A percentile compares a stretch with the other conserved stretches of the same genome.
Evolutionary conservation across 768 basidiomycete genomes (phyloP).

Genomic region (Tricholoma bakamatsutake): DNA sequence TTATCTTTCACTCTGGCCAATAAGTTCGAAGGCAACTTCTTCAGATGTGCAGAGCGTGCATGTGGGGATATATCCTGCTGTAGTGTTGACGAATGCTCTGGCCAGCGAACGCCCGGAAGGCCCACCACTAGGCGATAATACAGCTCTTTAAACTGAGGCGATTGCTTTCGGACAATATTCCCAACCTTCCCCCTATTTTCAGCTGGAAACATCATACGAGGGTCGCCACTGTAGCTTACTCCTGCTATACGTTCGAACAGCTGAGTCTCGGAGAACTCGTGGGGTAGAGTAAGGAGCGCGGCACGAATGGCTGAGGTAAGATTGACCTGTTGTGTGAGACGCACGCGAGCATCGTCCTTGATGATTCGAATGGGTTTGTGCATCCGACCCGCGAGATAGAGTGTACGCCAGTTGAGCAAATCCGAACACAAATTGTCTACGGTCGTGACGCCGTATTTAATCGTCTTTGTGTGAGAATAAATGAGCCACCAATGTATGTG

Average conservation of each 20-base stretch:
- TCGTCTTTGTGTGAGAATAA: constrained; percentile 44
- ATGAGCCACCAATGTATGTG: background rate
- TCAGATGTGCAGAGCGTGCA: constrained; percentile 67
- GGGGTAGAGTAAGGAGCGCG: constrained; percentile 83
- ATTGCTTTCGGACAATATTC: constrained; percentile 86
- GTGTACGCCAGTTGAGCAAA: constrained; percentile 85
- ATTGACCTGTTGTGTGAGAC: constrained; percentile 91
- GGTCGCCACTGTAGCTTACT: constrained; percentile 85
- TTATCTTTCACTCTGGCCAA: constrained; percentile 47
- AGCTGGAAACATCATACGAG: constrained; percentile 88
- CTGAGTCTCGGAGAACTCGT: constrained; percentile 72
- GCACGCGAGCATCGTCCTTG: constrained; percentile 87
- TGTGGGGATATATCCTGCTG: constrained; percentile 71
- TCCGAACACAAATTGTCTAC: constrained; percentile 87
- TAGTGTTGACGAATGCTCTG: constrained; percentile 39
- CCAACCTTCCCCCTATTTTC: constrained; percentile 94
- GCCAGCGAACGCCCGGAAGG: constrained; percentile 79
- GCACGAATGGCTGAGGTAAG: constrained; percentile 84
- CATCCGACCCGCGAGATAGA: constrained; percentile 94
- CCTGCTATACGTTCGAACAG: constrained; percentile 84
- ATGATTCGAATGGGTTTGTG: constrained; percentile 96
- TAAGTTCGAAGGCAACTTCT: constrained; percentile 71
- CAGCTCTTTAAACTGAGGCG: constrained; percentile 78
- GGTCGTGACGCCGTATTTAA: constrained; percentile 96
- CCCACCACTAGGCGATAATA: constrained; percentile 78